phyloP scores from a whole-genome alignment of 192 early-diverging fungal genomes.

The Linnemannia hyalina region DNA sequence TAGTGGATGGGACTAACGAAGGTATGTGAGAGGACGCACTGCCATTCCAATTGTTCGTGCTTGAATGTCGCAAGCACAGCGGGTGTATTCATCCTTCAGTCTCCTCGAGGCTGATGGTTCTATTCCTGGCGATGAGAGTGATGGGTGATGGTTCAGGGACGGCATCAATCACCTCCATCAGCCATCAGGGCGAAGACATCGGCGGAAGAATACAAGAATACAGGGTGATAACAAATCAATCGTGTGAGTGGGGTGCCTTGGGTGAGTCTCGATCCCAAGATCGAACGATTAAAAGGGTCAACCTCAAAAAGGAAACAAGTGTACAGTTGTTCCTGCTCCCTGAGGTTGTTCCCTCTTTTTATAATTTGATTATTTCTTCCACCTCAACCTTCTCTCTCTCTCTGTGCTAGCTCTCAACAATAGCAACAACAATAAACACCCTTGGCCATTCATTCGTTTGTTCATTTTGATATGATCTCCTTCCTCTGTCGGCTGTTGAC shows the following conservation, averaged over 20 bases:
- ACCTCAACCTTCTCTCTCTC: not conserved
- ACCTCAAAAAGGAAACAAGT: slow-evolving; percentile 10
- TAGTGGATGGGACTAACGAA: not conserved
- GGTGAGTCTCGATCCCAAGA: not conserved
- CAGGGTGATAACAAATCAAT: not conserved
- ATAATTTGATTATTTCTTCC: not conserved
- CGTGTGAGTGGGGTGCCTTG: not conserved
- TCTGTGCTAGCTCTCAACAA: not conserved
- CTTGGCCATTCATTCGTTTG: not conserved
- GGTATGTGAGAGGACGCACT: not conserved
- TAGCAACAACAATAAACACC: not conserved
- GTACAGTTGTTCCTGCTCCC: not conserved
- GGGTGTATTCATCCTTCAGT: no score
- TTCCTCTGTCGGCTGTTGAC: not conserved
- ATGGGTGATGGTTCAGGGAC: no score
- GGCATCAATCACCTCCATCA: no score
- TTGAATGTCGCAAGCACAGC: no score
- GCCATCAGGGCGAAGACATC: no score
- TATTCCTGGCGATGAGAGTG: no score
- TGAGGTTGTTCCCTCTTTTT: not conserved
- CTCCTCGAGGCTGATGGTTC: no score
- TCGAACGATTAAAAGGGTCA: not conserved
- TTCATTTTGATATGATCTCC: no score
- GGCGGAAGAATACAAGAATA: no score
- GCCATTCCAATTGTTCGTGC: not conserved